Base-by-base conservation (phyloP, 164 flowering plant genomes). In the Paratinospora sagittata region DNA sequence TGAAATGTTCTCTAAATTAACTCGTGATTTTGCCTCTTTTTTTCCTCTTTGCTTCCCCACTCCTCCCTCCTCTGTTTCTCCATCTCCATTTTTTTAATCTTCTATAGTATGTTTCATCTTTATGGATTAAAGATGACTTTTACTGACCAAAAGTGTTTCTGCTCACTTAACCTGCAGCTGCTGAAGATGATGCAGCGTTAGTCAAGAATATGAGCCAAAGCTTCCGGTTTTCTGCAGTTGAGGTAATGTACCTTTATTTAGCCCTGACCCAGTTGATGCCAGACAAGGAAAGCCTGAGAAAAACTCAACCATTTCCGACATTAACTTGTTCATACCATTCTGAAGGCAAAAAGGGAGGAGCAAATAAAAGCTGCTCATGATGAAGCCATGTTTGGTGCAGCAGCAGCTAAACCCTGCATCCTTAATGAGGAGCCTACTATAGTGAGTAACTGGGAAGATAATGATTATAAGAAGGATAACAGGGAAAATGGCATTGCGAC, bases 361-460 rank as follows among this genome's bases (percentile, higher is more conserved):
- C 76, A 87, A 70, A 77, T 85, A 23, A 83, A 83, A 82, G 82
- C 89, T 73, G 92, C 92, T 74, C 98, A 94, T 73, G 97, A 92
- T 67, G 85, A 85, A 63, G 97, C 98, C 60, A 94, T 94, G 78
- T 94, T 94, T 84, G 98, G 98, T 67, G 82, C 75, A 21, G 73
- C 92, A 24, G 57, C 75, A 17, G 75, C 64, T 70, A 77, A 70
- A 66, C 78, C 75, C 19, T 63, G 82, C 71, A 70, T 63, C 61
- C 36, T 57, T 17, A 84, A 82, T 14, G 65, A 69, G 71, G 85
- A 82, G 67, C 72, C 36, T 8, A 84, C 76, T 41, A 63, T 14
- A 69, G 86, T 81, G 45, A 62, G 67, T 70, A 66, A 71, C 37
- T 55, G n/a, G 30, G 67, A 71, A 39, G 74, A 81, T 19, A 72